Base-by-base conservation (phyloP, 441 rosid species). In the Pelargonium australe region DNA sequence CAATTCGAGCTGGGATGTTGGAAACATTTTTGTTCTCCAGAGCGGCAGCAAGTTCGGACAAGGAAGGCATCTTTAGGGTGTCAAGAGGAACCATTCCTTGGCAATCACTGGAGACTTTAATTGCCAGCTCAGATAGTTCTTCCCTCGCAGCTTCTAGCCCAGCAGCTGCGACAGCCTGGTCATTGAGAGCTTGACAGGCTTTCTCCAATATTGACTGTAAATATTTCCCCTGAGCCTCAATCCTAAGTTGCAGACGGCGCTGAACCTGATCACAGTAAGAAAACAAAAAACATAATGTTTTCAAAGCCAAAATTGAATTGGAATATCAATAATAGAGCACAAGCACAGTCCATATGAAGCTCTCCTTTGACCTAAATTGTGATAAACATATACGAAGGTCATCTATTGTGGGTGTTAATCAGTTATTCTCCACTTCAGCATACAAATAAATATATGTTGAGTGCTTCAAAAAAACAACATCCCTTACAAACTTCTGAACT, bases 191-290 rank as follows among this genome's bases (percentile, higher is more conserved):
- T 81, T 87, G 89, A 77, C 95, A 87, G 61, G 98, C 98, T 79
- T 89, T 94, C 80, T 91, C 98, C 0, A 94, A 89, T 73, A 94
- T 84, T 11, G 89, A 73, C 70, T 91, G 97, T 25, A 93, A 78
- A 80, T 93, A 93, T 76, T 87, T 89, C 63, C 97, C 85, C 70
- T 94, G 98, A 2, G 97, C 86, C 79, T 94, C 96, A 1, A 91
- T 91, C 72, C 95, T 84, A 57, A 91, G 85, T 76, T 91, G 98
- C 68, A 94, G 89, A 14, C 82, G 86, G 45, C 84, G 85, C 74
- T 91, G 98, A 44, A 94, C 96, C 98, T 94, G 89, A 68, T 60
- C 68, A 65, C 65, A 61, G 62, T 53, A 13, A 13, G 72, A 76
- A 82, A 73, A 40, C 40, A 49, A 49, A 23, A 11, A 16, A 70